Base-by-base conservation (phyloP, 768 basidiomycete genomes). In the Rhodosporidiobolus odoratus region DNA sequence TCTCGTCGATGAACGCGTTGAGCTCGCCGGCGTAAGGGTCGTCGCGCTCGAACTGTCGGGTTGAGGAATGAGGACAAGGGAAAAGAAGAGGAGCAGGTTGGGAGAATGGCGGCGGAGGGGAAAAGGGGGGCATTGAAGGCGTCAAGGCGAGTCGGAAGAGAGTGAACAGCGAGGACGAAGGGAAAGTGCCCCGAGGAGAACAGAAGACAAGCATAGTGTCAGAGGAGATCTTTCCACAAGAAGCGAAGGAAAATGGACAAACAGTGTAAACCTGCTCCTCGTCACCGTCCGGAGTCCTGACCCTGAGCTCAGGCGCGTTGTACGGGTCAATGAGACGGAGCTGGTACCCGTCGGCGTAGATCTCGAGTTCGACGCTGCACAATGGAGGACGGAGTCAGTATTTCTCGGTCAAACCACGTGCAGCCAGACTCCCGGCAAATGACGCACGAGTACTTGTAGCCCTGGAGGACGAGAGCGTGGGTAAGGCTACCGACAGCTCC, bases 401-500 rank as follows among this genome's bases (percentile, higher is more conserved):
- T 25, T 10, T 10, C 2, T 21, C 34, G n/a, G n/a, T n/a, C n/a
- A n/a, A n/a, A n/a, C n/a, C n/a, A n/a, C n/a, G n/a, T n/a, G n/a
- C n/a, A n/a, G n/a, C n/a, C n/a, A n/a, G 7, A 34, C n/a, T 48
- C 21, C 21, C 41, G 41, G 27, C 8, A 27, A 25, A 50, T 13
- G 23, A 58, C 74, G 69, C 62, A 75, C 37, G 60, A 66, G 70
- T 77, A 77, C 60, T 74, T 81, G 78, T 74, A 78, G 21, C 93
- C 95, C 78, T 99, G 95, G 48, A 99, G 86, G 32, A 90, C 89
- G 65, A 90, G 89, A 52, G 91, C 84, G 77, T 99, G 95, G 5
- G 86, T 90, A 80, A 99, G 89, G 68, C 86, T 89, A 32, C 96
- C 95, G 40, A 97, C 90, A 43, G 93, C 95, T 19, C 95, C 95